phyloP scores from a whole-genome alignment of 2,329 filamentous ascomycete genomes.

The Beauveria brongniartii region DNA sequence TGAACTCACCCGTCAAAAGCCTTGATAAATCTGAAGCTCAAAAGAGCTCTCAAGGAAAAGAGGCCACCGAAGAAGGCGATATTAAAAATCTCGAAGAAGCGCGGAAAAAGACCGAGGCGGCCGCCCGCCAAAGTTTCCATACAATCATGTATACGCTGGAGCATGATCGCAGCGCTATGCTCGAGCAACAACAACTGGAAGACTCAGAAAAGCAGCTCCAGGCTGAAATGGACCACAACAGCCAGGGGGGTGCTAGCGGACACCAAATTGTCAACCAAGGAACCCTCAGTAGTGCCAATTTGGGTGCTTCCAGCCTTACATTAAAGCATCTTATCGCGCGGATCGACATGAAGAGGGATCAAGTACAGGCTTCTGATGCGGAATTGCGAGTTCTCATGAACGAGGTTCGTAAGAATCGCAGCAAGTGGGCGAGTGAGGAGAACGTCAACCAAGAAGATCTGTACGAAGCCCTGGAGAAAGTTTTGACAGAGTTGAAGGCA shows the following conservation, averaged over 20 bases:
- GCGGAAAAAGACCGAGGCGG: slow-evolving; percentile 82
- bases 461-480: slow-evolving; percentile 94
- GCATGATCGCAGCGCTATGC: slow-evolving; percentile 90
- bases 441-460: slow-evolving; percentile 96
- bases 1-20: slow-evolving; percentile 52
- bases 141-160: slow-evolving; percentile 93
- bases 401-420: slow-evolving; percentile 93
- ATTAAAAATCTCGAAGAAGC: slow-evolving; percentile 90
- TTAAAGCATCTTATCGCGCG: slow-evolving; percentile 94
- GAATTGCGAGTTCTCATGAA: slow-evolving; percentile 90
- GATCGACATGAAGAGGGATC: slow-evolving; percentile 85
- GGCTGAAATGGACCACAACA: slow-evolving; percentile 75
- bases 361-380: slow-evolving; percentile 85
- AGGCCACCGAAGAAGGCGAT: slow-evolving; percentile 74
- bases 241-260: slow-evolving; percentile 35
- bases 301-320: slow-evolving; percentile 91
- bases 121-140: slow-evolving; percentile 83
- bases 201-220: slow-evolving; percentile 95
- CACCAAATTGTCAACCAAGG: slow-evolving; percentile 63
- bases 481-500: slow-evolving; percentile 92
- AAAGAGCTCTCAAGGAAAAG: slow-evolving; percentile 40
- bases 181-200: slow-evolving; percentile 94
- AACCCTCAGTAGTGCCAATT: slow-evolving; percentile 84
- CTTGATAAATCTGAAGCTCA: slow-evolving; percentile 45
- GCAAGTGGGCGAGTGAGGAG: slow-evolving; percentile 98